phyloP scores from a whole-genome alignment of 2,329 filamentous ascomycete genomes.

The Xylariaceae sp. region DNA sequence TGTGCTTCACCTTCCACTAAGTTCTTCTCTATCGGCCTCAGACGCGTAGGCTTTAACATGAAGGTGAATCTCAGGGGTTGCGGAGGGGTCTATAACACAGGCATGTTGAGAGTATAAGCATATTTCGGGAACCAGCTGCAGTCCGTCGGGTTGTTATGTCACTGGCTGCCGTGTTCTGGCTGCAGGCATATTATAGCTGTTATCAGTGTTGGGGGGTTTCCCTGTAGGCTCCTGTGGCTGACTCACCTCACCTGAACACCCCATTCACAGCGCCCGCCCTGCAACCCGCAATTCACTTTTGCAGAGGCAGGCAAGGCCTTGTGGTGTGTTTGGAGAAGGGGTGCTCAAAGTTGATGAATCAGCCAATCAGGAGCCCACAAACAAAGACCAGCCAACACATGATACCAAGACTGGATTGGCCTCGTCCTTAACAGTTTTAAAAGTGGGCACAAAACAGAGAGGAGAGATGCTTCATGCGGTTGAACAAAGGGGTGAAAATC shows the following conservation, averaged over 20 bases:
- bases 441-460: slow-evolving; percentile 18
- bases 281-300: slow-evolving; percentile 23
- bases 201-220: slow-evolving; percentile 12
- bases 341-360: slow-evolving; percentile 3
- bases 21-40: slow-evolving; percentile 6
- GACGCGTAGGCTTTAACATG: slow-evolving; percentile 9
- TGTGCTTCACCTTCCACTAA: slow-evolving; percentile 8
- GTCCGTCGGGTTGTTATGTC: slow-evolving; percentile 2
- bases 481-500: slow-evolving; percentile 9
- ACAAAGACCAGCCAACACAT: slow-evolving; percentile 24
- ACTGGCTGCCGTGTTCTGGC: slow-evolving; percentile 4
- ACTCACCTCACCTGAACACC: slow-evolving; percentile 5
- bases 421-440: slow-evolving; percentile 13
- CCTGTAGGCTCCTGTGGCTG: slow-evolving; percentile 11
- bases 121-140: neutral
- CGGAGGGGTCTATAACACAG: slow-evolving; percentile 8
- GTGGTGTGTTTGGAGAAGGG: slow-evolving; percentile 8
- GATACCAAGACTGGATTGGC: slow-evolving; percentile 16
- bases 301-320: slow-evolving; percentile 10
- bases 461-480: slow-evolving; percentile 17
- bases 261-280: slow-evolving; percentile 6
- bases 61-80: slow-evolving; percentile 13
- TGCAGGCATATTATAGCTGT: slow-evolving; percentile 16
- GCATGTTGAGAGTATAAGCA: slow-evolving; percentile 3
- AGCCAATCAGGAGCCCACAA: slow-evolving; percentile 21